A percentile compares a stretch with the other conserved stretches of the same genome.
These are phyloP conservation scores for Penicillium sp. DNA, from an alignment of 2,329 filamentous ascomycete genomes.

Conservation along the genomic window DNA sequence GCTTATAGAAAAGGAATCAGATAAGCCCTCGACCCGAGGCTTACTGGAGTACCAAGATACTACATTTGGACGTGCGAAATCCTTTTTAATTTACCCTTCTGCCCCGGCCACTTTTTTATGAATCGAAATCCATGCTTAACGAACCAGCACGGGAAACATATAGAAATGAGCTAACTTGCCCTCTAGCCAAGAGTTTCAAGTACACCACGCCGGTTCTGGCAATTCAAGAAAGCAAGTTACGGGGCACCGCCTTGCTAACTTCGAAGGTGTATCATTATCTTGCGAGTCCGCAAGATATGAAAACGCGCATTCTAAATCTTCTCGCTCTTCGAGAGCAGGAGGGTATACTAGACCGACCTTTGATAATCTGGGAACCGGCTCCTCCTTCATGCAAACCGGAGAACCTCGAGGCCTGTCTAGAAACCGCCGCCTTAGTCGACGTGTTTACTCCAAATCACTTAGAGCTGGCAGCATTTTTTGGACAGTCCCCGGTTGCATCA, in stretches of 20 bases:
- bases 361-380: constrained; percentile 29
- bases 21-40: constrained; percentile 23
- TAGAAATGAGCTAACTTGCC: background rate
- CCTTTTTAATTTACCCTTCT: constrained; percentile 6
- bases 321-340: constrained; percentile 17
- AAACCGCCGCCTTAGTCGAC: constrained; percentile 25
- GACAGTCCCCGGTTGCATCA: background rate
- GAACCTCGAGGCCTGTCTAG: constrained; percentile 23
- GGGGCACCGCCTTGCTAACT: constrained; percentile 3
- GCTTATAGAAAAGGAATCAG: constrained; percentile 10
- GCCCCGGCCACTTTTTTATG: background rate
- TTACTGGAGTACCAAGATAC: constrained; percentile 31
- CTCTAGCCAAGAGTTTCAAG: constrained; percentile 23
- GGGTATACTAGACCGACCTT: constrained; percentile 14
- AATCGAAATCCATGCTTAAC: background rate
- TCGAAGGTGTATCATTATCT: constrained; percentile 24
- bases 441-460: constrained; percentile 43
- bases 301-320: constrained; percentile 8
- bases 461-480: constrained; percentile 32
- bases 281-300: constrained; percentile 18
- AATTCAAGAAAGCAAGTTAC: constrained; percentile 12
- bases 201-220: constrained; percentile 25
- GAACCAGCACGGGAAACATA: background rate
- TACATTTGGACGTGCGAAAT: constrained; percentile 29
- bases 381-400: constrained; percentile 22